Conservation (phyloP, 2,329 filamentous ascomycete genomes). For the Penicillium polonicum region DNA sequence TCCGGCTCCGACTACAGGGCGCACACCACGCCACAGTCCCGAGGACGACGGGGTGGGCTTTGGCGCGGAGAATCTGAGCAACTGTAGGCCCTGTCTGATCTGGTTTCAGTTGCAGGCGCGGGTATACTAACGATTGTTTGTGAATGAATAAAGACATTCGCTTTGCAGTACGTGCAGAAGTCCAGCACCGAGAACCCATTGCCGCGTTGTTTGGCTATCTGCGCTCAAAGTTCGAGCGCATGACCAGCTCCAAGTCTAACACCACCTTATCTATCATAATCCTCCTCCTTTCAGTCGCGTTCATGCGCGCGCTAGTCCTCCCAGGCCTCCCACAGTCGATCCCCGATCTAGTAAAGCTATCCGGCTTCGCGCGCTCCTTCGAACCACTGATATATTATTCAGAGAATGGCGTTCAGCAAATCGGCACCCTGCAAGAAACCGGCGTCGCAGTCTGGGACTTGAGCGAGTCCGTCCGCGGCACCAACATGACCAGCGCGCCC, state of each 20-base stretch:
- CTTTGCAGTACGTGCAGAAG: conserved; percentile 82
- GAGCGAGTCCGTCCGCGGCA: conserved; percentile 81
- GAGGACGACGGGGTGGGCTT: conserved; percentile 40
- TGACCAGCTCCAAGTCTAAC: conserved; percentile 70
- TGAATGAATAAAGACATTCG: conserved; percentile 66
- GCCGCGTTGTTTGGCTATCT: conserved; percentile 68
- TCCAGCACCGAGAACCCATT: conserved; percentile 83
- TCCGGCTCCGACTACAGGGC: conserved; percentile 33
- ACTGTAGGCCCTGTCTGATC: conserved; percentile 48
- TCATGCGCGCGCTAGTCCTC: conserved; percentile 65
- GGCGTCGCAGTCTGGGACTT: conserved; percentile 94
- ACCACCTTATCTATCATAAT: conserved; percentile 62
- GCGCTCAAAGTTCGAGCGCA: conserved; percentile 56
- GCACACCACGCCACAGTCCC: conserved; percentile 19
- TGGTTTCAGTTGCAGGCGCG: conserved; percentile 28
- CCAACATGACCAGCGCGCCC: conserved; percentile 86
- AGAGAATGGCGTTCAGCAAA: conserved; percentile 81
- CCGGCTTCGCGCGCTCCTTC: conserved; percentile 83
- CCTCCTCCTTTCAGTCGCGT: conserved; percentile 62
- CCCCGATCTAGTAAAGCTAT: conserved; percentile 87
- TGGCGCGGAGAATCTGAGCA: conserved; percentile 45
- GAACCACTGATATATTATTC: conserved; percentile 95
- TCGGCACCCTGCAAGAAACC: conserved; percentile 84
- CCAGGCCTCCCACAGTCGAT: conserved; percentile 66
- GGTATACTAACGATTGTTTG: conserved; percentile 36